Evolutionary conservation across 345 rosid species (phyloP), one percentile per base, ranked within the genome.

Genomic region (Streptanthus diversifolius): DNA sequence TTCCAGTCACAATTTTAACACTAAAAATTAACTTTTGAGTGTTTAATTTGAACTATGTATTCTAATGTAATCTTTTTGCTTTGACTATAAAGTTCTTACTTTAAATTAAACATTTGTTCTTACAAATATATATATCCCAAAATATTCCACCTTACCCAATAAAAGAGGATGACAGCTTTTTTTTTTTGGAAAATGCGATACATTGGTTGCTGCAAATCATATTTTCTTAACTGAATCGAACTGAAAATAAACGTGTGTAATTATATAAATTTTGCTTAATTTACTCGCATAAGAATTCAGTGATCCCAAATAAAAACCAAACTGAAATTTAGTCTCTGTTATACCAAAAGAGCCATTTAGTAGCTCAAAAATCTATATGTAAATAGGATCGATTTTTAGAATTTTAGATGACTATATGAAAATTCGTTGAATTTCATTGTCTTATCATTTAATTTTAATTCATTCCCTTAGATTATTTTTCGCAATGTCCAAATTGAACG

Each of bases 1-100:
- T 66, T 22, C 58, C 7, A 54, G 70, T 76, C 79, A 62, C 59
- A 44, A 63, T 76, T 75, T 44, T 14, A 62, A 54, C 59, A 41
- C 79, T 62, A 13, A 36, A 62, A 62, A 24, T 53, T n/a, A 53
- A 44, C 49, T 48, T 62, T 66, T 69, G 79, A 68, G 79, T 76
- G 79, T 54, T 68, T 54, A 53, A 53, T 35, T 54, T 62, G 75
- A 56, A 62, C 32, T 76, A 17, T 5, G 24, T 33, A 69, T 62
- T 25, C 40, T 35, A 24, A 44, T 54, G 58, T 75, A 22, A 59
- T 75, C 10, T 68, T 51, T 75, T 40, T 61, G 57, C 74, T 75
- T 75, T 62, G 64, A 52, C 74, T 61, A 14, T 75, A 40, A 59
- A 59, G 43, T 51, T 60, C 37, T 40, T 11, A 19, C 49, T 57